Base-by-base conservation (phyloP, 2,329 filamentous ascomycete species). In the Fusarium sp. region DNA sequence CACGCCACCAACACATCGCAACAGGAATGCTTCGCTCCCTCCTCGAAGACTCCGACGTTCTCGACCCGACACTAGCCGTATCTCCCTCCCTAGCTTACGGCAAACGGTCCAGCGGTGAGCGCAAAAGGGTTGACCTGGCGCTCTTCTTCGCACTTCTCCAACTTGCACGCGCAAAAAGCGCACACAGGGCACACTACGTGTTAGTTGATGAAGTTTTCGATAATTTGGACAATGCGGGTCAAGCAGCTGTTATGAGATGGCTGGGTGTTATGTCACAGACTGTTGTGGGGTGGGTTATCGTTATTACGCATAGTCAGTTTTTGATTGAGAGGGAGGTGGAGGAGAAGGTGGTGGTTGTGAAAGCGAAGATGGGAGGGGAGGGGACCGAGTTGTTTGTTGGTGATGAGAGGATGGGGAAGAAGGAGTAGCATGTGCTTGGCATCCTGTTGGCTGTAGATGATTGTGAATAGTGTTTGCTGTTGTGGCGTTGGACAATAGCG, bases 101-200 rank as follows among this genome's bases (percentile, higher is more conserved):
- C 5, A 74, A 74, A 42, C 67, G 62, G 2, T 74, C 71, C 1
- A 42, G 65, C 25, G 71, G 72, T 18, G 70, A 74, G 21, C 70
- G 71, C 1, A 73, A 74, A 31, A 66, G 63, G 1, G 18, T 74
- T 34, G 68, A 69, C 18, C 43, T 74, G 6, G 72, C 65, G 0
- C 61, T 75, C 19, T 73, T 73, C 48, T 74, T 75, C 23, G 66
- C 73, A 26, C n/a, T 74, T 10, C 12, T 72, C 14, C 68, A 72
- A 11, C 50, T 72, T 7, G 42, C 37, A 1, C 43, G 57, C 8
- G 62, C 66, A 9, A 54, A 61, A 19, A 74, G 71, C 19, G 28
- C 67, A 1, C 67, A 74, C 11, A 61, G 65, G 4, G 65, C 71
- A 4, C 58, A 73, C 10, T 74, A 74, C n/a, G 4, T 73, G 0